Conservation (phyloP, 768 basidiomycete genomes). For the Pleurotus pulmonarius region DNA sequence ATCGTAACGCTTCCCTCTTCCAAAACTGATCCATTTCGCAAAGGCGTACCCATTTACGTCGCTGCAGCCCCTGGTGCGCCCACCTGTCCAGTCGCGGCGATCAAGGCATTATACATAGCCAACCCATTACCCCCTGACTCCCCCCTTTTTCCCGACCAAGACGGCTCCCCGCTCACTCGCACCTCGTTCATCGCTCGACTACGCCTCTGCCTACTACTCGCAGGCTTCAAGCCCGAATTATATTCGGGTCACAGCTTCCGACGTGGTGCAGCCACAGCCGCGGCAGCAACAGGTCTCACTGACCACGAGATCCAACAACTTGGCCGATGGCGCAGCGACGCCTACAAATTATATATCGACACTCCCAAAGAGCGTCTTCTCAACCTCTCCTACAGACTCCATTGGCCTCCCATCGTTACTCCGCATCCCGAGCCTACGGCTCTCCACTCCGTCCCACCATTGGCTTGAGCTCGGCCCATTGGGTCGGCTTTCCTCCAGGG, state of each 20-base stretch:
- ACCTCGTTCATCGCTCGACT: background rate
- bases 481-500: background rate
- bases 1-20: too few species aligned
- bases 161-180: background rate
- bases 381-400: background rate
- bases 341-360: constrained; percentile 9
- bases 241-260: background rate
- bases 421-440: background rate
- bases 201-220: background rate
- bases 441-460: background rate
- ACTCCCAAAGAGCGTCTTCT: background rate
- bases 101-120: too few species aligned
- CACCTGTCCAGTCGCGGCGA: too few species aligned
- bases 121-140: background rate
- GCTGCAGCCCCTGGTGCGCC: too few species aligned
- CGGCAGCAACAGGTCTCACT: background rate
- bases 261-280: background rate
- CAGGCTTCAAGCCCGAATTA: background rate
- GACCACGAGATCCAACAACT: constrained; percentile 8
- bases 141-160: background rate
- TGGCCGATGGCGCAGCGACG: constrained; percentile 4
- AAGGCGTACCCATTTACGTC: too few species aligned
- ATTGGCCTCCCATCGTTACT: background rate
- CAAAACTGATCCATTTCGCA: too few species aligned
- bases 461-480: background rate